Percentiles rank a stretch among this genome's conserved stretches.
These are phyloP conservation scores for Pyricularia sp. DNA, from an alignment of 2,329 filamentous ascomycete genomes.

Conservation along the genomic window DNA sequence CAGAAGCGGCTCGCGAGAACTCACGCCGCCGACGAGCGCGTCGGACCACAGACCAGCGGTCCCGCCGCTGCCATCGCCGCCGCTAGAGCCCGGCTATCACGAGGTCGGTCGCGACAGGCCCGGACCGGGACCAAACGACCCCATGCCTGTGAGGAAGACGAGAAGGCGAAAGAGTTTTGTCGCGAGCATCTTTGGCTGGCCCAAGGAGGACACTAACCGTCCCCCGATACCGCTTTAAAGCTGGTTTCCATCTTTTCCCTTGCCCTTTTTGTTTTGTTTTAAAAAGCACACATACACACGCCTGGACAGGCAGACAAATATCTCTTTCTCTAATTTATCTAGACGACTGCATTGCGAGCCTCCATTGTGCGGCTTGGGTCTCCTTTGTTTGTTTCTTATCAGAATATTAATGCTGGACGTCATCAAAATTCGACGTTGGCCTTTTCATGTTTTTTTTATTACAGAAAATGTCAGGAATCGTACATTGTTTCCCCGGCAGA, in stretches of 20 bases:
- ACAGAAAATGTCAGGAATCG: not conserved
- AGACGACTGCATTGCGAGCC: not conserved
- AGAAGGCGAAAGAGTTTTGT: constrained; percentile 37
- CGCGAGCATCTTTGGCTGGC: constrained; percentile 29
- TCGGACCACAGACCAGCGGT: constrained; percentile 7
- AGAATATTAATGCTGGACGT: not conserved
- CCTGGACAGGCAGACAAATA: not conserved
- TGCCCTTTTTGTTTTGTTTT: not conserved
- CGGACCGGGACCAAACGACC: not conserved
- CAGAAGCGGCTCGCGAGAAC: constrained; percentile 10
- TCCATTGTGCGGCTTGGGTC: not conserved
- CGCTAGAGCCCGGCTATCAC: not conserved
- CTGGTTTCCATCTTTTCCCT: not conserved
- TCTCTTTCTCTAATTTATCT: not conserved
- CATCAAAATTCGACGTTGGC: not conserved
- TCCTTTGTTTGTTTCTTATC: not conserved
- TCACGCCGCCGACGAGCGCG: constrained; percentile 11
- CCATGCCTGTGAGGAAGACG: constrained; percentile 16
- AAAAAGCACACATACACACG: not conserved
- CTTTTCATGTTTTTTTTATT: not conserved
- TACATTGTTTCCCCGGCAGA: not conserved
- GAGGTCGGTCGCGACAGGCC: not conserved
- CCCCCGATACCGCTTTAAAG: constrained; percentile 7
- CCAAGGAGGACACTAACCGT: constrained; percentile 10
- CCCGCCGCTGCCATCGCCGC: constrained; percentile 2